Evolutionary conservation across 2,329 filamentous ascomycete species (phyloP).

Genomic region (Scedosporium aurantiacum): DNA sequence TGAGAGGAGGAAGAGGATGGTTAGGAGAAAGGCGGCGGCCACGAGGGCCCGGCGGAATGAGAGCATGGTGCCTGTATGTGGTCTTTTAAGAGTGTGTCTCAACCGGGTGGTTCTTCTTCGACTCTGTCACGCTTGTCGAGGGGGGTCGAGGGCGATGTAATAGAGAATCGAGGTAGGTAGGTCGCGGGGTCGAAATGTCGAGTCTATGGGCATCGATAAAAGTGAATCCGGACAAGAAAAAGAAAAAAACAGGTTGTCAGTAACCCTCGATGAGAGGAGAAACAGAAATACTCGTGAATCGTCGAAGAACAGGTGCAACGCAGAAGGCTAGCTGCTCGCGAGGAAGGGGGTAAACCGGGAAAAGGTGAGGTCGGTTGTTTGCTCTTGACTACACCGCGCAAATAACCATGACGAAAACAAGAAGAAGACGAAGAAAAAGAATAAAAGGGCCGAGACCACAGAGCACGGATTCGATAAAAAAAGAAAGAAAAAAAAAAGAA

Average conservation of each 20-base stretch:
- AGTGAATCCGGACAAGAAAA: background rate
- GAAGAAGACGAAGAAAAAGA: too few relatives aligned
- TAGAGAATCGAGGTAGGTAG: background rate
- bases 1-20: constrained; percentile 58
- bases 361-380: background rate
- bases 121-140: background rate
- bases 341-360: background rate
- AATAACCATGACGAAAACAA: background rate
- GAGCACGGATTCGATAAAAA: background rate
- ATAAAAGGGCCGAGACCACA: background rate
- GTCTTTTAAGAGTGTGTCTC: background rate
- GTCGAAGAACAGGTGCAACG: background rate
- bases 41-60: constrained; percentile 67
- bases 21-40: constrained; percentile 57
- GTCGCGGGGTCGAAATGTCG: background rate
- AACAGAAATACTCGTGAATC: background rate
- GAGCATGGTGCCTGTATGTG: constrained; percentile 48
- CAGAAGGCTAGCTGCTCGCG: background rate
- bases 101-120: background rate
- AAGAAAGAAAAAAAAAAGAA: background rate
- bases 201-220: background rate
- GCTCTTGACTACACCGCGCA: background rate
- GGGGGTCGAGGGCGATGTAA: background rate
- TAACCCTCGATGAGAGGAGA: background rate
- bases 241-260: background rate